Evolutionary conservation across 768 basidiomycete genomes (phyloP), one percentile per base, ranked within the genome.

Genomic region (Russula lepida): DNA sequence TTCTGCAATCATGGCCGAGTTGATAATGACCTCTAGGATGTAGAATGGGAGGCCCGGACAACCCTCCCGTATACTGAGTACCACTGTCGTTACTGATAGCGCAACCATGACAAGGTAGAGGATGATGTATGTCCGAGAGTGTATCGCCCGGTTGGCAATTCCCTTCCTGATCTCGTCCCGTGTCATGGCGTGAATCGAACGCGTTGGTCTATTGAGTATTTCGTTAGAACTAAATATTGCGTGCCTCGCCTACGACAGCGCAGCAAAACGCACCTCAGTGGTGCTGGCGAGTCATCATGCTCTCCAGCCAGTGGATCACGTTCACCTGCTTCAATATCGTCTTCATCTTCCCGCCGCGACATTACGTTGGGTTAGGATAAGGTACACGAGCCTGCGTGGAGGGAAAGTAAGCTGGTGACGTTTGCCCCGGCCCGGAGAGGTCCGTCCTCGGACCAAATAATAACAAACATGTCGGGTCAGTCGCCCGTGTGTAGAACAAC

Each of bases 31-130:
- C 74, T 97, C 93, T 67, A 97, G 79, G 30, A 95, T 74, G 73
- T 92, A 97, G 74, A 97, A 97, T 4, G 89, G 76, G n/a, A 87
- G 67, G 5, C 87, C 89, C 6, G 93, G 93, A 68, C 94, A 97
- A 28, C 86, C 92, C 66, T 89, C 85, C 47, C 82, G 80, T 58
- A 95, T 72, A 71, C 89, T 92, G 51, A 97, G 78, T 33, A 88
- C 81, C 58, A 95, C 87, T 0, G 93, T 95, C 9, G 91, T 85
- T 54, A 91, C 81, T 2, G 91, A 93, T 19, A 95, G 78, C 15
- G 84, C 84, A 1, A 93, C 89, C 92, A 95, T 93, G 59, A 74
- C 84, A 33, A 95, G 84, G 74, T 95, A 95, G 54, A 95, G 82
- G 61, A 89, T 78, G 53, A 95, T 92, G 70, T 95, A 95, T 46